Conservation (phyloP, 306 rosid species). For the Cyclanthera cordifolia region DNA sequence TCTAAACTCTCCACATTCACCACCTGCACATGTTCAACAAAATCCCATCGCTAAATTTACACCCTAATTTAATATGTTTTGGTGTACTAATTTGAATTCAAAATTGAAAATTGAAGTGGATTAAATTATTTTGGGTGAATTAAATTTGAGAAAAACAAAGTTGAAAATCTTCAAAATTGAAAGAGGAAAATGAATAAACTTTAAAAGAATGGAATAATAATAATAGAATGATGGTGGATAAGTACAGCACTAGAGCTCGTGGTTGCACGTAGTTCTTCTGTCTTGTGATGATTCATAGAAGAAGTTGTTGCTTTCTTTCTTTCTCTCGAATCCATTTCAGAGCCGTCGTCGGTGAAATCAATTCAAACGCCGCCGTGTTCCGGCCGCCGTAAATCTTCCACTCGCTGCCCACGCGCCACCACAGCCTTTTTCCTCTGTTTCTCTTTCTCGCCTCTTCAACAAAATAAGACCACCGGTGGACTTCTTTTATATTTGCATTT, state of each 20-base stretch:
- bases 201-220: neutral
- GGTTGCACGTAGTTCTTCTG: conserved; percentile 47
- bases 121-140: no score
- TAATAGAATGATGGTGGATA: neutral
- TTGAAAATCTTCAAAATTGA: neutral
- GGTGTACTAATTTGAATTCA: no score
- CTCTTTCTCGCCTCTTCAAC: neutral
- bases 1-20: conserved; percentile 62
- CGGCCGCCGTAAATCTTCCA: neutral
- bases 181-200: neutral
- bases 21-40: conserved; percentile 22
- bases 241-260: conserved; percentile 68
- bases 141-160: neutral
- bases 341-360: neutral
- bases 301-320: conserved; percentile 26
- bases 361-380: neutral
- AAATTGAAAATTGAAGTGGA: no score
- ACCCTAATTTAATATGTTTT: no score
- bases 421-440: neutral
- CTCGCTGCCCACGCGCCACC: conserved; percentile 2
- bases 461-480: neutral
- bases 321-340: conserved; percentile 26
- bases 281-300: conserved; percentile 24
- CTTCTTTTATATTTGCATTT: conserved; percentile 5
- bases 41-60: no score